Evolutionary conservation across 208 protist species (phyloP).

Genomic region (Leishmania braziliensis): DNA sequence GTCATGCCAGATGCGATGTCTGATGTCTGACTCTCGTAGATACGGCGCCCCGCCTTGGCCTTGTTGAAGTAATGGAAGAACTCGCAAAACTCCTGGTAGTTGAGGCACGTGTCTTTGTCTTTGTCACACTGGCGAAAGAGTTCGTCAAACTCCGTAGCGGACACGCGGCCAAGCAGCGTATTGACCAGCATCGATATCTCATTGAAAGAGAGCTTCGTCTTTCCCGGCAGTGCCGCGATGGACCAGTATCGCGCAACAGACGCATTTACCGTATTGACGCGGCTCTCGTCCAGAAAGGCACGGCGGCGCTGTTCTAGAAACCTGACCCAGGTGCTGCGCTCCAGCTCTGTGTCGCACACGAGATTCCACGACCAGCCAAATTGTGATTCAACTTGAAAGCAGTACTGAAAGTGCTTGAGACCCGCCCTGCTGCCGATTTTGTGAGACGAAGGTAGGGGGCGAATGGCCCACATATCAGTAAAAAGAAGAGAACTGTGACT

Average conservation of each 20-base stretch:
- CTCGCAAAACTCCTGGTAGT: constrained; percentile 45
- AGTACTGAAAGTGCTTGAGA: constrained; percentile 44
- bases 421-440: constrained; percentile 33
- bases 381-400: constrained; percentile 38
- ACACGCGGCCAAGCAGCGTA: constrained; percentile 31
- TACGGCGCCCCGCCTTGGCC: constrained; percentile 16
- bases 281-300: constrained; percentile 23
- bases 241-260: constrained; percentile 21
- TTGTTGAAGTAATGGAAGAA: constrained; percentile 44
- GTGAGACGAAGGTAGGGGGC: constrained; percentile 18
- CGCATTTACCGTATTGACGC: constrained; percentile 15
- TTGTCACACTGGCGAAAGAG: constrained; percentile 33
- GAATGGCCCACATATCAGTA: constrained; percentile 39
- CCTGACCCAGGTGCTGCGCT: constrained; percentile 35
- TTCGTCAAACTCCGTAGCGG: constrained; percentile 23
- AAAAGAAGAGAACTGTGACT: constrained; percentile 41
- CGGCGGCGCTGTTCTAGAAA: constrained; percentile 39
- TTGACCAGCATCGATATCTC: constrained; percentile 30
- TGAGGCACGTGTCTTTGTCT: constrained; percentile 34
- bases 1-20: constrained; percentile 18
- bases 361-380: constrained; percentile 45
- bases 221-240: constrained; percentile 22
- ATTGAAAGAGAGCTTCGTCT: constrained; percentile 29
- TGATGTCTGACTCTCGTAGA: constrained; percentile 9
- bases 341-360: constrained; percentile 35